A percentile compares a stretch with the other conserved stretches of the same genome.
phyloP scores from a whole-genome alignment of 2,329 filamentous ascomycete genomes.

The Cladobotryum protrusum region DNA sequence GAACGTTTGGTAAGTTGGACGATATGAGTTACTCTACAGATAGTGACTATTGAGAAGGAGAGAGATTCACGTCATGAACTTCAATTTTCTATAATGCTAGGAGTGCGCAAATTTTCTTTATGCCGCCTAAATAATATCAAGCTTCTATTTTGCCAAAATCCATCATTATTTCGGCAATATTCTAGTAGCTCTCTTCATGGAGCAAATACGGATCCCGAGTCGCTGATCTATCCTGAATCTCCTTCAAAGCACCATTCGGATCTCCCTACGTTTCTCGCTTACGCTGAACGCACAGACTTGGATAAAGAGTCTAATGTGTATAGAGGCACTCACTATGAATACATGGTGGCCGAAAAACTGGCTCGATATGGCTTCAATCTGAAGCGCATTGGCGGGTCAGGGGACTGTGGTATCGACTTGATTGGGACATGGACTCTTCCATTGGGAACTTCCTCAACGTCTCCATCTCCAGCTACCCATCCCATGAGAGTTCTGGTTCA shows the following conservation, averaged over 20 bases:
- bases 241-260: conserved; percentile 52
- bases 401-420: conserved; percentile 69
- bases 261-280: conserved; percentile 57
- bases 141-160: background rate
- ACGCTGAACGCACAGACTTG: conserved; percentile 53
- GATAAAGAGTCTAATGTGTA: conserved; percentile 54
- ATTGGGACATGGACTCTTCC: conserved; percentile 62
- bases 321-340: conserved; percentile 72
- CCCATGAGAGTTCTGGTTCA: conserved; percentile 51
- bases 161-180: background rate
- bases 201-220: too few species aligned
- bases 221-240: conserved; percentile 36
- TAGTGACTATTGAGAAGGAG: too few species aligned
- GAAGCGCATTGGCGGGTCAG: conserved; percentile 56
- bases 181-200: background rate
- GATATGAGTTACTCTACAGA: too few species aligned
- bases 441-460: background rate
- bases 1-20: too few species aligned
- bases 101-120: background rate
- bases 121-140: too few species aligned
- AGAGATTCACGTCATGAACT: too few species aligned
- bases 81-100: background rate
- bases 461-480: conserved; percentile 10
- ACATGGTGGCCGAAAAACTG: conserved; percentile 54
- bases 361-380: conserved; percentile 57